A percentile compares a stretch with the other conserved stretches of the same genome.
Conservation (phyloP, 495 filamentous ascomycete genomes). For the Astrocystis sublimbata region DNA sequence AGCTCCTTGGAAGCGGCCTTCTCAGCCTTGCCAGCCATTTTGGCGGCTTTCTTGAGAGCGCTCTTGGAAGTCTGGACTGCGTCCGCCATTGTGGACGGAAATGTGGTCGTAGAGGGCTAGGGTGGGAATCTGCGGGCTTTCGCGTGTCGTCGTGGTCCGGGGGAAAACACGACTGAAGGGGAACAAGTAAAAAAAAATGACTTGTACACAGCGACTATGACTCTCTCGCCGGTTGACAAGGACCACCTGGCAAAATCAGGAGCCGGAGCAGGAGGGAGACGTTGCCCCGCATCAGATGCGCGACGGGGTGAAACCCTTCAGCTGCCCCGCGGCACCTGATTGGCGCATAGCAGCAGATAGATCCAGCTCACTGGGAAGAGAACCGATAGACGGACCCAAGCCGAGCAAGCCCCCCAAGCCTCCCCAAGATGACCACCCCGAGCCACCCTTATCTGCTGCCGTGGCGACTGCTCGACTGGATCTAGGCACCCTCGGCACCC, state of each 20-base stretch:
- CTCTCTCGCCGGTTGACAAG: not conserved
- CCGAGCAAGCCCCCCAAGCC: no score
- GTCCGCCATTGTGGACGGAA: conserved; percentile 39
- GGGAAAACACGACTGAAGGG: no score
- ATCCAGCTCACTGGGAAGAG: no score
- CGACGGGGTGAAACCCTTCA: conserved; percentile 5
- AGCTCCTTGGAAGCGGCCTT: conserved; percentile 64
- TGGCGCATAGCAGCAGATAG: not conserved
- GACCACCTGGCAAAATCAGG: no score
- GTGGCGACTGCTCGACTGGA: no score
- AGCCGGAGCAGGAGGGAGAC: no score
- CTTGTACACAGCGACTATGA: not conserved
- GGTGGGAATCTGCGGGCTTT: not conserved
- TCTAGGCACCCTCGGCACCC: no score
- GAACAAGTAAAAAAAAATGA: not conserved
- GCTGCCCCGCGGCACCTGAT: conserved; percentile 12
- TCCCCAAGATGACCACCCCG: no score
- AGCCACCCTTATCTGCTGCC: not conserved
- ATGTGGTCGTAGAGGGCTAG: not conserved
- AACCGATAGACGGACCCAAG: not conserved
- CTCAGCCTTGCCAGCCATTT: conserved; percentile 66
- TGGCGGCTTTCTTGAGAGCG: conserved; percentile 69
- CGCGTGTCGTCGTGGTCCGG: not conserved
- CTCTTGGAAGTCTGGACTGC: conserved; percentile 62
- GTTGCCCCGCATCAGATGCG: conserved; percentile 14